A percentile compares a stretch with the other conserved stretches of the same genome.
phyloP scores from a whole-genome alignment of 1,139 yeast genomes.

The Kazachstania sp. region DNA sequence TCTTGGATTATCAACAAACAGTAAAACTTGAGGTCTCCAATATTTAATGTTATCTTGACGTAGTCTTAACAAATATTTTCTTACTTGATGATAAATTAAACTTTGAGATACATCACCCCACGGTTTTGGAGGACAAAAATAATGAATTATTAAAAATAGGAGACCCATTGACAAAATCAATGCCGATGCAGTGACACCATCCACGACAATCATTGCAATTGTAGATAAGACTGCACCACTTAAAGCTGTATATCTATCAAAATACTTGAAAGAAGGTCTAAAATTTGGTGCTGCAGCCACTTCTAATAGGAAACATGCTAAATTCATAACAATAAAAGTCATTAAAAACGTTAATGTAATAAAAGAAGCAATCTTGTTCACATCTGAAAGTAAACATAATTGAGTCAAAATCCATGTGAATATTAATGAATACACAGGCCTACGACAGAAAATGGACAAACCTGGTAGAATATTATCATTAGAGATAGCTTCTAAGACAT shows the following conservation, averaged over 20 bases:
- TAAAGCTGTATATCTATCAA: conserved; percentile 73
- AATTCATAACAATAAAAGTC: conserved; percentile 88
- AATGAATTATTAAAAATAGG: conserved; percentile 72
- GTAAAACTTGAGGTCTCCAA: conserved; percentile 91
- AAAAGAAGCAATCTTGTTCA: conserved; percentile 87
- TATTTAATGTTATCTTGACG: conserved; percentile 90
- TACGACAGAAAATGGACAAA: conserved; percentile 49
- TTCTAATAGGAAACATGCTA: conserved; percentile 82
- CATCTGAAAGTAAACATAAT: conserved; percentile 73
- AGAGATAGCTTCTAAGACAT: conserved; percentile 82
- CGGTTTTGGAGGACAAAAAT: conserved; percentile 84
- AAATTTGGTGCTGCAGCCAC: conserved; percentile 94
- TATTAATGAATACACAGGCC: conserved; percentile 55
- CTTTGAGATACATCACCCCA: conserved; percentile 98
- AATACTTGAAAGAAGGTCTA: conserved; percentile 86
- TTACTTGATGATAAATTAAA: conserved; percentile 87
- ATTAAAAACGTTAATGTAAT: conserved; percentile 94
- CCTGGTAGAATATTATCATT: conserved; percentile 81
- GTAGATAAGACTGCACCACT: conserved; percentile 63
- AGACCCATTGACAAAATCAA: conserved; percentile 58
- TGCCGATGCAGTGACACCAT: conserved; percentile 75
- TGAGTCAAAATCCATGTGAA: conserved; percentile 81
- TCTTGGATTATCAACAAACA: conserved; percentile 84
- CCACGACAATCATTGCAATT: conserved; percentile 88
- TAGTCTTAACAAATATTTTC: conserved; percentile 74